These are phyloP conservation scores for Penicillium olsonii DNA, from an alignment of 2,329 filamentous ascomycete species.

Conservation along the genomic window DNA sequence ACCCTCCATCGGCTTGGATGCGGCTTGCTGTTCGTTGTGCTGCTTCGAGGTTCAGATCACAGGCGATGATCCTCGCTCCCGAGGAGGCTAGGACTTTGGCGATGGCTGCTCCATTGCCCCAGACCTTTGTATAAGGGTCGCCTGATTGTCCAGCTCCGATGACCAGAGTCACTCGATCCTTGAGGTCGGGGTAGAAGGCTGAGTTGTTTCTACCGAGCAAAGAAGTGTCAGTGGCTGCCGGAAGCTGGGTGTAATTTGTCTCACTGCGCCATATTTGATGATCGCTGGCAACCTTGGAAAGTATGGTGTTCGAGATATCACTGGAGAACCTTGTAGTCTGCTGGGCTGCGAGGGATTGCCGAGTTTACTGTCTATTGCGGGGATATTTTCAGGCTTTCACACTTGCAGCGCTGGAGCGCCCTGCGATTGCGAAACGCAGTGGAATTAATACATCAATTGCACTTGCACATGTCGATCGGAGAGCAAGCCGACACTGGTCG, in stretches of 20 bases:
- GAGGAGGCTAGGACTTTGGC: conserved; percentile 49
- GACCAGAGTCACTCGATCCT: conserved; percentile 18
- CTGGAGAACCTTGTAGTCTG: neutral
- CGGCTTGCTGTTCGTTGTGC: conserved; percentile 42
- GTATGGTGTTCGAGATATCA: neutral
- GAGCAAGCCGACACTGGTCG: neutral
- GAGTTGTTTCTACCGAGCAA: neutral
- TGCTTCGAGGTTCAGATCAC: conserved; percentile 48
- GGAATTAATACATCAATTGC: neutral
- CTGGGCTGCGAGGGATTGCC: no score
- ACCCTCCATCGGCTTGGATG: conserved; percentile 31
- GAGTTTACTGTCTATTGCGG: neutral
- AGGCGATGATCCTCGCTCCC: conserved; percentile 52
- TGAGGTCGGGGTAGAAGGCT: conserved; percentile 19
- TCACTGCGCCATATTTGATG: neutral
- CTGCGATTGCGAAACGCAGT: neutral
- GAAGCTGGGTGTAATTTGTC: neutral
- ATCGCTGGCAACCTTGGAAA: neutral
- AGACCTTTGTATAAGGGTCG: conserved; percentile 38
- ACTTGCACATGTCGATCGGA: neutral
- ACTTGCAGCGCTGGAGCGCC: neutral
- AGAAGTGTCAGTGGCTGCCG: neutral
- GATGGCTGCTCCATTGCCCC: conserved; percentile 55
- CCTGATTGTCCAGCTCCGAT: conserved; percentile 38
- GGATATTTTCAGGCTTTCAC: neutral